Evolutionary conservation across 805 yeast species (phyloP).

Genomic region (Nakazawaea wyomingensis): DNA sequence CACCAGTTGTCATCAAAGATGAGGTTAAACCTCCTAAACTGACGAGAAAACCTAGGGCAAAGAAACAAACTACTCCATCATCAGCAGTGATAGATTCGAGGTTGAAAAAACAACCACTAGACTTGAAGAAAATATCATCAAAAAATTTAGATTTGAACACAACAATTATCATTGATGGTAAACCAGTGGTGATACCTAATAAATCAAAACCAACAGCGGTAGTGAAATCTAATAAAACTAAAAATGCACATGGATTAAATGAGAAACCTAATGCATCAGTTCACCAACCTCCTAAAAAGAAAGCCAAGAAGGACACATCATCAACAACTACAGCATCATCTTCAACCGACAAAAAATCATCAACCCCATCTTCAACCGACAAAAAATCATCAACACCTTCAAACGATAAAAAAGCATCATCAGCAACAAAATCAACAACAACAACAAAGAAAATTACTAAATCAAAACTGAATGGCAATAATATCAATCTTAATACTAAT

Average conservation of each 20-base stretch:
- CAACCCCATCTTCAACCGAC: too few species aligned
- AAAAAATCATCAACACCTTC: too few species aligned
- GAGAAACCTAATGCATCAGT: too few species aligned
- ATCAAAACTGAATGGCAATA: not conserved
- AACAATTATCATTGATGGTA: slow-evolving; percentile 11
- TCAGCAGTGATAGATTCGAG: too few species aligned
- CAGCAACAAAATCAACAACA: slow-evolving; percentile 11
- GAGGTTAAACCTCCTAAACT: slow-evolving; percentile 5
- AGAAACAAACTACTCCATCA: slow-evolving; percentile 1
- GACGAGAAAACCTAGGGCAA: slow-evolving; percentile 10
- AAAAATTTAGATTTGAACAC: slow-evolving; percentile 4
- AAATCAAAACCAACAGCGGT: slow-evolving; percentile 1
- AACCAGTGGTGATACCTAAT: slow-evolving; percentile 10
- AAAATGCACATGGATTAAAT: too few species aligned
- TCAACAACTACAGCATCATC: too few species aligned
- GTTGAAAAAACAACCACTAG: too few species aligned
- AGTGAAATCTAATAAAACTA: not conserved
- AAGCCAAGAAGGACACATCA: slow-evolving; percentile 4
- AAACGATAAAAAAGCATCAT: not conserved
- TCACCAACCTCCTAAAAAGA: slow-evolving; percentile 3
- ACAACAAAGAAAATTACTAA: slow-evolving; percentile 12
- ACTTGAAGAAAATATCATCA: too few species aligned
- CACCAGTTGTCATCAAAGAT: not conserved
- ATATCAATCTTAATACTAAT: not conserved
- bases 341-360: too few species aligned